phyloP scores from a whole-genome alignment of 1,284 basidiomycete species.

The Cutaneotrichosporon dermatis region DNA sequence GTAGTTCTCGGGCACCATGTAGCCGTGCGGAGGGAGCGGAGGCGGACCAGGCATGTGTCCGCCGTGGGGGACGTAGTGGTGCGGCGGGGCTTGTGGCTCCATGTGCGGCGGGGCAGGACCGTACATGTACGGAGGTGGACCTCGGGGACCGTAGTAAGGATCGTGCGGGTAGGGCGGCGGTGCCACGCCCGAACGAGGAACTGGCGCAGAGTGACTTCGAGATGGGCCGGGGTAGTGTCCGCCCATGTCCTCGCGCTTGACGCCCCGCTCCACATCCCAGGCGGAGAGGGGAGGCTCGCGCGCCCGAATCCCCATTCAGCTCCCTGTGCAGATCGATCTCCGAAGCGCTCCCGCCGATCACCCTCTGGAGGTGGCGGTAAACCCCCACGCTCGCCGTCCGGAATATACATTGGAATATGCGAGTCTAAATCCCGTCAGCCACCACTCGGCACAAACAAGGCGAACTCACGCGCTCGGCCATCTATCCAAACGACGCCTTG shows the following conservation, averaged over 20 bases:
- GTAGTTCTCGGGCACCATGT: neutral
- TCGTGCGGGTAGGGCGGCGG: neutral
- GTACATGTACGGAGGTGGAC: neutral
- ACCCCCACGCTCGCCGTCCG: neutral
- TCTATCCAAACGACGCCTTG: constrained; percentile 13
- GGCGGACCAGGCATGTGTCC: neutral
- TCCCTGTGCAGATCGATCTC: neutral
- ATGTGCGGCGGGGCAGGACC: neutral
- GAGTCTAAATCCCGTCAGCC: neutral
- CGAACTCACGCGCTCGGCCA: constrained; percentile 9
- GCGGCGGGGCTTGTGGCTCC: neutral
- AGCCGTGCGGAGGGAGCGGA: neutral
- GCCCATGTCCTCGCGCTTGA: neutral
- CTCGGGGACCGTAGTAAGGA: neutral
- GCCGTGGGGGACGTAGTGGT: neutral
- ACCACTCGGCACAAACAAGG: no score
- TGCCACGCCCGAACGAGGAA: neutral
- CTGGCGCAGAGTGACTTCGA: neutral
- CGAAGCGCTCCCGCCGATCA: neutral
- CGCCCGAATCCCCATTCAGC: neutral
- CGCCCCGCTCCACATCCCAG: neutral
- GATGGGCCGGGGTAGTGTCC: neutral
- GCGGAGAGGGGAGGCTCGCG: neutral
- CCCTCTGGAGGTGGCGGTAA: neutral
- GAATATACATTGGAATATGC: neutral